Evolutionary conservation across 2,329 filamentous ascomycete species (phyloP).

Genomic region (Macroventuria anomochaeta): DNA sequence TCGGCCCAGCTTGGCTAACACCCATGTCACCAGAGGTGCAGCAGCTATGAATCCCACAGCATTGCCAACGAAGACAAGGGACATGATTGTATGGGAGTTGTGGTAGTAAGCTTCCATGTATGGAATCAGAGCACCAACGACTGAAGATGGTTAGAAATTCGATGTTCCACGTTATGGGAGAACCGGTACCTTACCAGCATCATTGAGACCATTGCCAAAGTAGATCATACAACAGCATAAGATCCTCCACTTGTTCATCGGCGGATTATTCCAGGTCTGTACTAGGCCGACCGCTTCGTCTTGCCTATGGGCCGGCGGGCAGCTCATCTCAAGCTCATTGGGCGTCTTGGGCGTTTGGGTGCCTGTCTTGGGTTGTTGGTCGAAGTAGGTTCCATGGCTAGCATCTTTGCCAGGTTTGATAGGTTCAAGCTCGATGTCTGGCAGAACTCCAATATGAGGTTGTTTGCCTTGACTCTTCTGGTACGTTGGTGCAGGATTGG

Average conservation of each 20-base stretch:
- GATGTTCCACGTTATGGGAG: background rate
- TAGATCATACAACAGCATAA: conserved; percentile 69
- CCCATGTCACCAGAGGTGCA: conserved; percentile 70
- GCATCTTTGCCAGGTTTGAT: conserved; percentile 27
- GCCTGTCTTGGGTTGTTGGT: conserved; percentile 19
- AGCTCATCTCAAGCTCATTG: conserved; percentile 61
- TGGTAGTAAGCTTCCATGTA: conserved; percentile 78
- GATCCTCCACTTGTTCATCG: conserved; percentile 75
- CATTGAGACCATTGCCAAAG: conserved; percentile 74
- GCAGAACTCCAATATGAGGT: conserved; percentile 26
- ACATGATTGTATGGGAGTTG: conserved; percentile 80
- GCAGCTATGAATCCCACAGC: conserved; percentile 78
- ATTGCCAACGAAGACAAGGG: conserved; percentile 80
- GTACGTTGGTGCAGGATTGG: conserved; percentile 49
- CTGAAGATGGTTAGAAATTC: conserved; percentile 25
- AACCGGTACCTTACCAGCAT: conserved; percentile 59
- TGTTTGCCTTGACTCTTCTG: conserved; percentile 32
- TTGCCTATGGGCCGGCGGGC: conserved; percentile 55
- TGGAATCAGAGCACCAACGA: conserved; percentile 79
- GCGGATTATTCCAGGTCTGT: conserved; percentile 63
- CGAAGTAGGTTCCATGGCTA: conserved; percentile 18
- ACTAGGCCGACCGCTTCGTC: conserved; percentile 55
- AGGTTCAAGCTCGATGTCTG: conserved; percentile 47
- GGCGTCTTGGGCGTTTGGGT: conserved; percentile 42
- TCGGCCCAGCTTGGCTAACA: conserved; percentile 69